phyloP scores from a whole-genome alignment of 1,284 basidiomycete species.

The Sanghuangporus baumii region DNA sequence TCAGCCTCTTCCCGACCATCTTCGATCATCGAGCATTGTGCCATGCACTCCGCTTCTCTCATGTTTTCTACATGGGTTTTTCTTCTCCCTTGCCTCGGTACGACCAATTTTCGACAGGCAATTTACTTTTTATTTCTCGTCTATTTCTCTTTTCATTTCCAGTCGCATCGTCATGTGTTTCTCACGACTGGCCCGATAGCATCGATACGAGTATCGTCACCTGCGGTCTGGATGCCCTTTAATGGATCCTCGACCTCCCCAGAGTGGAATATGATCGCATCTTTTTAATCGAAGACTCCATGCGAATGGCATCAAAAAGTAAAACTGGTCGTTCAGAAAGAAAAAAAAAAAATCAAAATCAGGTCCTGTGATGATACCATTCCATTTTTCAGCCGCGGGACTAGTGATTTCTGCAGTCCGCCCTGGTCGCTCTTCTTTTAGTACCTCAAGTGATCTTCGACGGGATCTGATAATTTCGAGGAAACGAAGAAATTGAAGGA shows the following conservation, averaged over 20 bases:
- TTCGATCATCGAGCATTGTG: not conserved
- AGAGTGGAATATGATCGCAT: not conserved
- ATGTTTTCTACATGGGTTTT: not conserved
- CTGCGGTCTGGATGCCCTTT: not conserved
- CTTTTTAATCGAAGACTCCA: not conserved
- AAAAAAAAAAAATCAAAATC: not conserved
- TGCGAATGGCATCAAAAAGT: not conserved
- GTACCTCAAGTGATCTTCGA: not conserved
- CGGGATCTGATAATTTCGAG: not conserved
- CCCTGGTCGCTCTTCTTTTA: not conserved
- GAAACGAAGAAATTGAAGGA: not conserved
- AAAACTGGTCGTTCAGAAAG: no score
- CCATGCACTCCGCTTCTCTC: not conserved
- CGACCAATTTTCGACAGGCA: not conserved
- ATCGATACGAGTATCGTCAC: not conserved
- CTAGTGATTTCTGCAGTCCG: not conserved
- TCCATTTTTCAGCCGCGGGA: not conserved
- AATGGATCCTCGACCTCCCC: not conserved
- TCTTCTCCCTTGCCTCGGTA: not conserved
- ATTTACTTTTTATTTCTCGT: not conserved
- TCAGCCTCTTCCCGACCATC: constrained; percentile 1
- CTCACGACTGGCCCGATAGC: not conserved
- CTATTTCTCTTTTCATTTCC: not conserved
- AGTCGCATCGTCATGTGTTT: not conserved
- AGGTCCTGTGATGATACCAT: not conserved